Conservation (phyloP, 441 rosid species). For the Arabidopsis hybrid region DNA sequence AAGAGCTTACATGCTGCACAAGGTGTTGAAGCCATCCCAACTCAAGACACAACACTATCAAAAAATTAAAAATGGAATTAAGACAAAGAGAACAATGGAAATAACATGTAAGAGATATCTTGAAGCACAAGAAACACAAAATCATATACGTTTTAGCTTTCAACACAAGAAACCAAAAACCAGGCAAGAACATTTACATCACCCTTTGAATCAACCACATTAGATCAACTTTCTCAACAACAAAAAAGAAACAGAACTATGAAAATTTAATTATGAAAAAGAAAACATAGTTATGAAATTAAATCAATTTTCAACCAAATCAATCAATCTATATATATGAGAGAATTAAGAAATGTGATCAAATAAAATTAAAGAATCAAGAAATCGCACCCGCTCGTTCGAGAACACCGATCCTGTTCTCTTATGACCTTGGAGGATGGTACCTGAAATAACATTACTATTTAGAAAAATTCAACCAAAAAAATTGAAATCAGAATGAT, state of each 20-base stretch:
- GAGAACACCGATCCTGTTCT: constrained; percentile 18
- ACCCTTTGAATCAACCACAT: neutral
- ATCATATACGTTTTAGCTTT: neutral
- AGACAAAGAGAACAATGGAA: neutral
- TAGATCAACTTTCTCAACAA: neutral
- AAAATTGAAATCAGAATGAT: neutral
- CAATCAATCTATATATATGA: neutral
- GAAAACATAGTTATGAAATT: no score
- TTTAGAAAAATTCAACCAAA: neutral
- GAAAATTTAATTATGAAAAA: neutral
- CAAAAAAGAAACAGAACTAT: neutral
- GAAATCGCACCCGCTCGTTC: constrained; percentile 2
- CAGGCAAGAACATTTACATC: neutral
- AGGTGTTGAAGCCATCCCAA: constrained; percentile 74
- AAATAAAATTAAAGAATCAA: neutral
- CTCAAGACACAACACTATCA: neutral
- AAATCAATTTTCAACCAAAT: neutral
- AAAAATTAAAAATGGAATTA: neutral
- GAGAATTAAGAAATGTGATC: neutral
- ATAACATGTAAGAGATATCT: neutral
- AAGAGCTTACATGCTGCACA: constrained; percentile 95
- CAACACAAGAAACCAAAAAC: constrained; percentile 15
- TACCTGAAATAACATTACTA: constrained; percentile 24
- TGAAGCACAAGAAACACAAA: constrained; percentile 19
- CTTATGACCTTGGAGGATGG: neutral